Evolutionary conservation across 2,329 filamentous ascomycete species (phyloP).

Genomic region (Boeremia exigua): DNA sequence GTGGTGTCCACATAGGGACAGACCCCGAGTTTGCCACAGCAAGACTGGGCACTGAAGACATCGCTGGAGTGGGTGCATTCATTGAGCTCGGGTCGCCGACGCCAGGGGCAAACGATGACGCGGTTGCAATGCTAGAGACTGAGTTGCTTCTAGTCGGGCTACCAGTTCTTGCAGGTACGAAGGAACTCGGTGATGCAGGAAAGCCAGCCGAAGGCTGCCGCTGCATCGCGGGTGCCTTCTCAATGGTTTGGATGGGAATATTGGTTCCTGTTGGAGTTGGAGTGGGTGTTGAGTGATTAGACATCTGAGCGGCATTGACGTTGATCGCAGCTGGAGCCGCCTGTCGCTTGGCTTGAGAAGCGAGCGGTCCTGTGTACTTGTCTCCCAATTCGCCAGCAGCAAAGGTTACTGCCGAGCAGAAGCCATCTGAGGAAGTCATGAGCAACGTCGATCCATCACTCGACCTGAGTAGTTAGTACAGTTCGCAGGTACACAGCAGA

Average conservation of each 20-base stretch:
- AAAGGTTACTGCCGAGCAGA: constrained; percentile 92
- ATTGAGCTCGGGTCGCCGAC: constrained; percentile 52
- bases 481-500: neutral
- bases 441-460: constrained; percentile 79
- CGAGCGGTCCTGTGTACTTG: constrained; percentile 71
- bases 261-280: constrained; percentile 71
- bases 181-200: constrained; percentile 64
- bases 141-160: constrained; percentile 88
- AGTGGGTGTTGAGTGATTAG: constrained; percentile 71
- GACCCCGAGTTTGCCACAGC: constrained; percentile 72
- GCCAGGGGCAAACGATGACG: constrained; percentile 56
- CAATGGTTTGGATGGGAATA: constrained; percentile 60
- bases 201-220: constrained; percentile 59
- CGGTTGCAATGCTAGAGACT: constrained; percentile 77
- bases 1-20: constrained; percentile 83
- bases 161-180: constrained; percentile 65
- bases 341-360: constrained; percentile 44
- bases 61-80: constrained; percentile 79
- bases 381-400: constrained; percentile 82
- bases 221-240: constrained; percentile 61
- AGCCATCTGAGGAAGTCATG: constrained; percentile 97
- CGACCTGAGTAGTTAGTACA: constrained; percentile 61
- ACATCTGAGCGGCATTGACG: constrained; percentile 50
- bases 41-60: constrained; percentile 77
- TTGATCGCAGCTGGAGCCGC: constrained; percentile 51